Evolutionary conservation across 768 basidiomycete genomes (phyloP), one percentile per base, ranked within the genome.

Genomic region (Boletus vinaceobasis): DNA sequence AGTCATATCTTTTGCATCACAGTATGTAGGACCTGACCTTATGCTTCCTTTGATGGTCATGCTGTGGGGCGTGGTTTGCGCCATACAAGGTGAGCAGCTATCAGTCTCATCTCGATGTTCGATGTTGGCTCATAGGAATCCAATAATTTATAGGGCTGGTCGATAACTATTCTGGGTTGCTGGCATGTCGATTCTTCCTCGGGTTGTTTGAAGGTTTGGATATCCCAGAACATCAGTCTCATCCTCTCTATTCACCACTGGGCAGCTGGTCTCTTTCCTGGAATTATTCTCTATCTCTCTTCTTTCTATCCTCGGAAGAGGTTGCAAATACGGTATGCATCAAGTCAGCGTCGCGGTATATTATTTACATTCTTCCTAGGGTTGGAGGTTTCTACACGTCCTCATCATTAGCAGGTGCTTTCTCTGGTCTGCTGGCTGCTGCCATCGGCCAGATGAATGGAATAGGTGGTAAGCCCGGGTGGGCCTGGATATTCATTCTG

Each of bases 401-500:
- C 7, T 75, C 83, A 3, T 82, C 82, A 19, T 71, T 83, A 5
- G 77, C 84, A 0, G 81, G 83, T 1, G 79, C 82, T 0, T 85
- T 86, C 60, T 85, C 84, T 6, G 86, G 87, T 40, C 68, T 88
- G 7, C 74, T 88, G 1, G 85, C 85, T 1, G 73, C 81, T 32
- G 83, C 75, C 1, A 84, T 88, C 47, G 62, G 75, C n/a, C 67
- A 81, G 14, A 81, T 88, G 75, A 66, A 83, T 43, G 81, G 80
- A 15, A 67, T 75, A 8, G 71, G 71, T 2, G 79, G 81, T 6
- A 75, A 70, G 50, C 73, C 78, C 2, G 85, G 81, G 0, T 87
- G 85, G 86, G 73, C 78, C 33, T 85, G 81, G 84, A 77, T 83
- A 58, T 82, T 83, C 58, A 80, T 82, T 37, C 39, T 81, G 17